Conservation (phyloP, 306 rosid species). For the Begonia peltatifolia region DNA sequence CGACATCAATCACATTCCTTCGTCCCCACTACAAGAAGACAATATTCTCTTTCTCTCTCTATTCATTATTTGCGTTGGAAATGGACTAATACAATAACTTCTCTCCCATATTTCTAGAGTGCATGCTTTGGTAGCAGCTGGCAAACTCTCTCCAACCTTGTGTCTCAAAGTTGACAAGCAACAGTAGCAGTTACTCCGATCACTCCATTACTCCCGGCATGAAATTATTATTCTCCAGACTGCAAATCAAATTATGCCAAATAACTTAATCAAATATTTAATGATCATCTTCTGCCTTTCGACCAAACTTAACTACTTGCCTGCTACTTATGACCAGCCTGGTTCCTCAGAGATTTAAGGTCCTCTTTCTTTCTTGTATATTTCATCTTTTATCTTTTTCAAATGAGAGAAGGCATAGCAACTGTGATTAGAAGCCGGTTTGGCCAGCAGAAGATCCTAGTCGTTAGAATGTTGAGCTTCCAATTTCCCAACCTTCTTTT, state of each 20-base stretch:
- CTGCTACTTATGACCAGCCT: too few species aligned
- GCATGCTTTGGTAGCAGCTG: neutral
- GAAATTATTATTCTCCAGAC: too few species aligned
- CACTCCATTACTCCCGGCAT: neutral
- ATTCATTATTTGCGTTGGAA: neutral
- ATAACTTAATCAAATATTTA: too few species aligned
- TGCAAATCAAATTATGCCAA: too few species aligned
- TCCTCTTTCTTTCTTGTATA: too few species aligned
- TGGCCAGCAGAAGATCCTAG: conserved; percentile 18
- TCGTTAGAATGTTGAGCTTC: conserved; percentile 7
- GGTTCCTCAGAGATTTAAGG: too few species aligned
- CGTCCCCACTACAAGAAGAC: conserved; percentile 9
- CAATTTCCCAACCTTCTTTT: neutral
- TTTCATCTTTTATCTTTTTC: too few species aligned
- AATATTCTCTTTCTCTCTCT: neutral
- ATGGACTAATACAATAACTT: neutral
- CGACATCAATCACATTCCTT: conserved; percentile 29
- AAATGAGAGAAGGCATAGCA: neutral
- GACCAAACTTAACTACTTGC: too few species aligned
- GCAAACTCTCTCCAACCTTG: neutral
- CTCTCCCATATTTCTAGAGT: neutral
- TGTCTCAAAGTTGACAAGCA: conserved; percentile 1
- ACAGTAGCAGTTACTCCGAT: neutral
- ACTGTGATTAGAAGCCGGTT: conserved; percentile 2
- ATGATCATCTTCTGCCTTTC: too few species aligned